phyloP scores from a whole-genome alignment of 257 asterid species.

The Cynanchum wilfordii region DNA sequence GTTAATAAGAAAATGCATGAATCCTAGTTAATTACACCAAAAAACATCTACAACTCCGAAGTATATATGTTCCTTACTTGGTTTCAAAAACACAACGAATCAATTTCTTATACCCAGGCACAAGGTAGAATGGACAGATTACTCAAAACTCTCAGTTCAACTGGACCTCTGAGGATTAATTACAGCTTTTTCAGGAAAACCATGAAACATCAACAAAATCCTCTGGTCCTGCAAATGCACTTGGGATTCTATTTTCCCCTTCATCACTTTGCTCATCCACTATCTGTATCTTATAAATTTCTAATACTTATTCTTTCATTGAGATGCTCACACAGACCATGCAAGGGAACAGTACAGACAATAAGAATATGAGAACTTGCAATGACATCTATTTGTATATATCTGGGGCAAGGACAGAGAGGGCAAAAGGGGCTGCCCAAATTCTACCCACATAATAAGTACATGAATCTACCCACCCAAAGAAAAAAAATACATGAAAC shows the following conservation, averaged over 20 bases:
- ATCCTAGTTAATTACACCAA: neutral
- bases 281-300: neutral
- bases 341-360: neutral
- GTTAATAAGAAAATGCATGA: constrained; percentile 15
- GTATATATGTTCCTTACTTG: neutral
- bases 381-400: neutral
- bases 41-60: neutral
- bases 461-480: neutral
- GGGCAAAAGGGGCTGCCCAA: neutral
- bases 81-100: neutral
- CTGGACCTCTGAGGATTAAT: neutral
- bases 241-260: neutral
- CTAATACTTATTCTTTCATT: neutral
- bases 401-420: neutral
- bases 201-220: neutral
- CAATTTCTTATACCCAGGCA: neutral
- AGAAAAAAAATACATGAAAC: too few species aligned
- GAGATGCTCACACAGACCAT: neutral
- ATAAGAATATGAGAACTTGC: neutral
- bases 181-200: neutral
- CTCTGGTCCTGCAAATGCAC: neutral
- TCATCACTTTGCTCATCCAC: neutral
- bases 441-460: neutral
- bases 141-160: neutral
- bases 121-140: neutral